Percentiles rank a stretch among this genome's conserved stretches.
Evolutionary conservation across 805 yeast genomes (phyloP).

Genomic region (Henningerozyma blattae): DNA sequence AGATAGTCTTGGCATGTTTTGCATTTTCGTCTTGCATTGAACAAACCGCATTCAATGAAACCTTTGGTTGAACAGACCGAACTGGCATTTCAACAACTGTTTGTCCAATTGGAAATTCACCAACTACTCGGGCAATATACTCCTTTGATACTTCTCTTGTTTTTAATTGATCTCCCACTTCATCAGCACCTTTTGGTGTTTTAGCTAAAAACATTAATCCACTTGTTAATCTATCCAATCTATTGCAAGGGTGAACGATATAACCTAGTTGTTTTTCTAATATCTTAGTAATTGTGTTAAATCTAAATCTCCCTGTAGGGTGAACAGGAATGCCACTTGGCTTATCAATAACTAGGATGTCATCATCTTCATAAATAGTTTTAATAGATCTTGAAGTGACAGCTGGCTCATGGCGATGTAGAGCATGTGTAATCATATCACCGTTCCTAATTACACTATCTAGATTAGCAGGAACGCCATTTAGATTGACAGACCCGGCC

Average conservation of each 20-base stretch:
- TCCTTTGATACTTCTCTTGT: conserved; percentile 68
- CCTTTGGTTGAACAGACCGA: conserved; percentile 58
- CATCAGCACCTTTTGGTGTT: conserved; percentile 66
- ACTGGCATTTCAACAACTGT: conserved; percentile 57
- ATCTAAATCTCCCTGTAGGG: conserved; percentile 80
- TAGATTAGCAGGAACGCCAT: conserved; percentile 47
- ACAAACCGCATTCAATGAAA: conserved; percentile 49
- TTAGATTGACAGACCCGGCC: conserved; percentile 65
- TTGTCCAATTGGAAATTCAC: conserved; percentile 62
- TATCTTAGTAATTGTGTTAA: conserved; percentile 64
- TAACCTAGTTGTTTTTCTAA: conserved; percentile 58
- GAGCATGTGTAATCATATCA: conserved; percentile 63
- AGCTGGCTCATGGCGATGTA: conserved; percentile 87
- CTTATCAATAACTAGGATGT: conserved; percentile 74
- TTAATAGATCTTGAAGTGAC: conserved; percentile 47
- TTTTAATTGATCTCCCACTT: conserved; percentile 56
- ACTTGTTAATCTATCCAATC: conserved; percentile 83
- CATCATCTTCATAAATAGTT: conserved; percentile 63
- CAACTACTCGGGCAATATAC: conserved; percentile 79
- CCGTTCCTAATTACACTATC: conserved; percentile 70
- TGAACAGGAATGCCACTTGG: conserved; percentile 95
- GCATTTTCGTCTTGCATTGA: conserved; percentile 23
- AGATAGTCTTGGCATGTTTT: conserved; percentile 64
- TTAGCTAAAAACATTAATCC: conserved; percentile 90
- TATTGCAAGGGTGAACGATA: conserved; percentile 72